A percentile compares a stretch with the other conserved stretches of the same genome.
Evolutionary conservation across 805 yeast genomes (phyloP).

Genomic region (Wickerhamiella allomyrinae): DNA sequence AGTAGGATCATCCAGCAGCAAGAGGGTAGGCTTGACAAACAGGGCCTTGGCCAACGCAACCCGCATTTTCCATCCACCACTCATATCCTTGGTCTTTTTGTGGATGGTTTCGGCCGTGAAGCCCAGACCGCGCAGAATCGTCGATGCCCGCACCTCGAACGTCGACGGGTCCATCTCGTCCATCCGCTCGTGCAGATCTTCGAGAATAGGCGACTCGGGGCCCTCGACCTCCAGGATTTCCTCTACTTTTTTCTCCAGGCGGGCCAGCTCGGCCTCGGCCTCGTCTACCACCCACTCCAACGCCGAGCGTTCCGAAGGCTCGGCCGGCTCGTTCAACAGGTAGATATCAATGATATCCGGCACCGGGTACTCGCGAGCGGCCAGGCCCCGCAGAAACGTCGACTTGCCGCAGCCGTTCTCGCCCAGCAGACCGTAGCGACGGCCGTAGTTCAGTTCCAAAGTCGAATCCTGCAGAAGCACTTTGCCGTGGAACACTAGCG

Average conservation of each 20-base stretch:
- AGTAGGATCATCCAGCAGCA: slow-evolving; percentile 94
- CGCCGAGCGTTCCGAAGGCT: slow-evolving; percentile 80
- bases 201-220: slow-evolving; percentile 78
- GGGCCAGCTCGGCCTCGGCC: slow-evolving; percentile 84
- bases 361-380: slow-evolving; percentile 91
- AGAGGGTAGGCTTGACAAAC: slow-evolving; percentile 91
- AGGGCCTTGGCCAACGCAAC: slow-evolving; percentile 96
- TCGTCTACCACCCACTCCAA: slow-evolving; percentile 92
- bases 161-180: slow-evolving; percentile 93
- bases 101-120: slow-evolving; percentile 75
- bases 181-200: slow-evolving; percentile 84
- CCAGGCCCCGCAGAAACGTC: slow-evolving; percentile 81
- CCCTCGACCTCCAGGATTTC: slow-evolving; percentile 80
- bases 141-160: slow-evolving; percentile 91
- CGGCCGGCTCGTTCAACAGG: slow-evolving; percentile 94
- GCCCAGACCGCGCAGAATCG: slow-evolving; percentile 93
- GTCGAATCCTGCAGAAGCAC: slow-evolving; percentile 85
- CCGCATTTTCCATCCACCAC: slow-evolving; percentile 99
- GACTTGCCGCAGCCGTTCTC: slow-evolving; percentile 99
- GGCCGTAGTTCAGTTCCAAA: slow-evolving; percentile 88
- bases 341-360: slow-evolving; percentile 88
- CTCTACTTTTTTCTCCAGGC: slow-evolving; percentile 84
- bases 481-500: slow-evolving; percentile 93
- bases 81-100: slow-evolving; percentile 96
- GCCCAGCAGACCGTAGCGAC: slow-evolving; percentile 94